phyloP scores from a whole-genome alignment of 768 basidiomycete genomes.

The Tylopilus balloui region DNA sequence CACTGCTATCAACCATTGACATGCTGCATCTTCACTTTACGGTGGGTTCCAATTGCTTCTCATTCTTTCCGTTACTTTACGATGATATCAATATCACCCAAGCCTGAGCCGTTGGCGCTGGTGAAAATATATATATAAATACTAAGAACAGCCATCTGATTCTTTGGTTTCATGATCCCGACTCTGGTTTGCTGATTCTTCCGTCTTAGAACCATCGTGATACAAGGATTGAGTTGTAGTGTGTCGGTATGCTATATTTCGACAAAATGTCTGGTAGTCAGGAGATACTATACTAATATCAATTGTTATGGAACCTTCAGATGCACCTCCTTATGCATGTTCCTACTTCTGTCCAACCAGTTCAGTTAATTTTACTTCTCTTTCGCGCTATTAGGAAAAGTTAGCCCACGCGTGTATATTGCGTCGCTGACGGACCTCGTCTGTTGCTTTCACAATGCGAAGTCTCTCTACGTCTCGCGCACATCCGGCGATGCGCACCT shows the following conservation, averaged over 20 bases:
- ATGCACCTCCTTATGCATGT: background rate
- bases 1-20: background rate
- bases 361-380: conserved; percentile 46
- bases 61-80: background rate
- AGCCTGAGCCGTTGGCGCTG: conserved; percentile 30
- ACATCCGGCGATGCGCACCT: conserved; percentile 63
- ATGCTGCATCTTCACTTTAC: background rate
- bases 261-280: background rate
- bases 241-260: background rate
- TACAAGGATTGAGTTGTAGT: background rate
- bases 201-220: conserved; percentile 2
- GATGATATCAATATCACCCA: conserved; percentile 25
- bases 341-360: conserved; percentile 24
- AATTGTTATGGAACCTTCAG: background rate
- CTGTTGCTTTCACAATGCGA: conserved; percentile 58
- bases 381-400: conserved; percentile 42
- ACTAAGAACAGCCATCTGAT: conserved; percentile 36
- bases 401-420: conserved; percentile 1
- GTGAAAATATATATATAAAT: conserved; percentile 30
- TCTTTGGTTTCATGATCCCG: background rate
- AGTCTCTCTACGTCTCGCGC: conserved; percentile 68
- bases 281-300: background rate
- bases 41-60: conserved; percentile 7
- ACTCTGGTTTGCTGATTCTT: conserved; percentile 12
- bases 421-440: conserved; percentile 43